Evolutionary conservation across 2,329 filamentous ascomycete species (phyloP).

Genomic region (Colletotrichum gigasporum): DNA sequence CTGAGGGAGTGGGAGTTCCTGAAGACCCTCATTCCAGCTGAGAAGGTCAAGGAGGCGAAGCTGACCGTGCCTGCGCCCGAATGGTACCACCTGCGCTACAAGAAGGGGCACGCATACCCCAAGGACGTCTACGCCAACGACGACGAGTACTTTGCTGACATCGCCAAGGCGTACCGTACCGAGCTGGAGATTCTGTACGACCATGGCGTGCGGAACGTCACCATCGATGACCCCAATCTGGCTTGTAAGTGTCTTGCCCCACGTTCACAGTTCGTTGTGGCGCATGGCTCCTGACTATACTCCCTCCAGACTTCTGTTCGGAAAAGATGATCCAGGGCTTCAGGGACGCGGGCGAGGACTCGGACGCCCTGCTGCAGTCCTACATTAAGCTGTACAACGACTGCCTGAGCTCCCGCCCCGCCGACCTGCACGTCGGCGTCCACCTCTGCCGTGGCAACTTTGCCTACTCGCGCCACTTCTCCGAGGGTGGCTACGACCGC

Average conservation of each 20-base stretch:
- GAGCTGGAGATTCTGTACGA: conserved; percentile 65
- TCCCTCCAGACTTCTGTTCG: conserved; percentile 66
- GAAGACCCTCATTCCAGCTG: conserved; percentile 60
- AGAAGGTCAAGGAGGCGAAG: conserved; percentile 71
- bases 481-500: conserved; percentile 70
- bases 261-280: too few relatives aligned
- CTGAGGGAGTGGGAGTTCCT: conserved; percentile 53
- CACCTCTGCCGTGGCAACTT: conserved; percentile 74
- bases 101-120: conserved; percentile 65
- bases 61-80: conserved; percentile 70
- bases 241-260: conserved; percentile 41
- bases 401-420: conserved; percentile 67
- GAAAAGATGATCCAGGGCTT: conserved; percentile 52
- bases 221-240: conserved; percentile 72
- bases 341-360: conserved; percentile 29
- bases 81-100: conserved; percentile 72
- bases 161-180: conserved; percentile 63
- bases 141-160: conserved; percentile 65
- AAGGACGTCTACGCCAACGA: conserved; percentile 65
- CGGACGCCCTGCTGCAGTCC: conserved; percentile 69
- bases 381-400: conserved; percentile 81
- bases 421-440: conserved; percentile 75
- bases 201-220: conserved; percentile 64
- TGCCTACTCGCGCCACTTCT: conserved; percentile 70
- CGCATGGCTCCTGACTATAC: background rate